Evolutionary conservation across 1,284 basidiomycete genomes (phyloP).

Genomic region (Tilletia walkeri): DNA sequence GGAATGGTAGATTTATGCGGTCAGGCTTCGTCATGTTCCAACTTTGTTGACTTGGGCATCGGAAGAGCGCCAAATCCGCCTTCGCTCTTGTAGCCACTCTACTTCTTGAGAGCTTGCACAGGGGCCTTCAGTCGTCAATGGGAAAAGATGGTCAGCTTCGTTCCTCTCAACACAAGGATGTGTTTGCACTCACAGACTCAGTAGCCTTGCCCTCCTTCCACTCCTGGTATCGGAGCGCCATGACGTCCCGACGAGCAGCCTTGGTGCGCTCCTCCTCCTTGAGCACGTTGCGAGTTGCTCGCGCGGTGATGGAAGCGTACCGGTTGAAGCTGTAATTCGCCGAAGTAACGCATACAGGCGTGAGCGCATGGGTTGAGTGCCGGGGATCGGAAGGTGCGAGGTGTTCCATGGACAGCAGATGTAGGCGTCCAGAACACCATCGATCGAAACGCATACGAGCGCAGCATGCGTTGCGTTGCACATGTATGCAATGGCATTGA

Average conservation of each 20-base stretch:
- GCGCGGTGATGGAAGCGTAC: slow-evolving; percentile 57
- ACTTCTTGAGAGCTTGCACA: slow-evolving; percentile 8
- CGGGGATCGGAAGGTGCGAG: not conserved
- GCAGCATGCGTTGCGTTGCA: no score
- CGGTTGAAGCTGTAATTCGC: slow-evolving; percentile 57
- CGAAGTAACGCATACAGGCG: not conserved
- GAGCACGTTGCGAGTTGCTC: slow-evolving; percentile 57
- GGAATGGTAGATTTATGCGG: no score
- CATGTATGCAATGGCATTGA: no score
- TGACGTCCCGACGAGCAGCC: slow-evolving; percentile 56
- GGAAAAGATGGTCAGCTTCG: not conserved
- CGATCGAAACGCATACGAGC: no score
- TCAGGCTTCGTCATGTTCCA: no score
- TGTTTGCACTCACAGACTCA: slow-evolving; percentile 46
- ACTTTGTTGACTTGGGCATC: no score
- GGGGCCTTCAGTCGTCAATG: not conserved
- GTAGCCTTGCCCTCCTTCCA: slow-evolving; percentile 57
- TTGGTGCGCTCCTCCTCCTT: slow-evolving; percentile 57
- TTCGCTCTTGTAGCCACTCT: no score
- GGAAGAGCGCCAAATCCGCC: no score
- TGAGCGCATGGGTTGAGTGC: not conserved
- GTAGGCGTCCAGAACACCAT: no score
- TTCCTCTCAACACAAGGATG: not conserved
- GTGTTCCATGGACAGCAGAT: not conserved
- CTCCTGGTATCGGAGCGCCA: slow-evolving; percentile 57